Base-by-base conservation (phyloP, 305 asterid genomes). In the Rubia peregrina region DNA sequence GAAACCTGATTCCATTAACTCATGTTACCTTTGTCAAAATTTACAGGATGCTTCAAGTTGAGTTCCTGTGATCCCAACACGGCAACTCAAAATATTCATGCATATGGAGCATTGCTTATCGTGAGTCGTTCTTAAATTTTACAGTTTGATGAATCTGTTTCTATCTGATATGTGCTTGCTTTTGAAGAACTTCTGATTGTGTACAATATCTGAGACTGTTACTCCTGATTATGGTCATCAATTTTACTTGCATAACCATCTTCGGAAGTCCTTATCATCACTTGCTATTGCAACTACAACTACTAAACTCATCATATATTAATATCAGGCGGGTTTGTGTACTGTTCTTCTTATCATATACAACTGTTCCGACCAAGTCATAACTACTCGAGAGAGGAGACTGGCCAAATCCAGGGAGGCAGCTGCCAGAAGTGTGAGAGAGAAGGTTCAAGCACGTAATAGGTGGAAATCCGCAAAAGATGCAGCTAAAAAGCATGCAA, bases 401-500 rank as follows among this genome's bases (percentile, higher is more conserved):
- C 79, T 71, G 42, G 86, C 99, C 74, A 87, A 89, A 79, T 85
- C 86, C 70, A 80, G 99, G 77, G 99, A 94, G 80, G 92, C 96
- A 68, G 99, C 99, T 43, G 95, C 88, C 68, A 84, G 87, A 83
- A 90, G 88, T 30, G 96, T 84, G 24, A 87, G 72, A 80, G 89
- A 87, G 80, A 91, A 86, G 76, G 80, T 82, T 44, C 89, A 83
- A 75, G 97, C 97, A 13, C 96, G 90, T 61, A 89, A 89, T 14
- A 78, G 92, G 84, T 94, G 98, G 99, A 83, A 80, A 80, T 66
- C 88, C 33, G 97, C 96, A 43, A 93, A 89, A 82, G 95, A 87
- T 19, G 95, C 97, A 57, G 95, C 88, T 69, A 91, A 88, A 74
- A 89, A 84, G 79, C 96, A 85, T 71, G 97, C 90, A 36, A 24